These are phyloP conservation scores for Acacia pycnantha DNA, from an alignment of 331 rosid species.

Conservation along the genomic window DNA sequence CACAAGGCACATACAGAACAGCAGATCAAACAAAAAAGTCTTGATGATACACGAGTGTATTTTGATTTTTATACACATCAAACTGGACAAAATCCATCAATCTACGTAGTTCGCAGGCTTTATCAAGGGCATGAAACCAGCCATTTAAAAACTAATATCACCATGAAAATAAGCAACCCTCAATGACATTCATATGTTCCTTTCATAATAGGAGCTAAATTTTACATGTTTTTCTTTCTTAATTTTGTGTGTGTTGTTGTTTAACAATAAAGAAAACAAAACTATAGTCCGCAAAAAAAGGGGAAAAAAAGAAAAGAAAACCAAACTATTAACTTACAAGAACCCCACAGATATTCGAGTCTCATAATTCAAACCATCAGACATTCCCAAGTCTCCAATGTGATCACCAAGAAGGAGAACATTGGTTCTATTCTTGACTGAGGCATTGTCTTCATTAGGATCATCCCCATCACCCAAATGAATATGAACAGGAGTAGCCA, in stretches of 20 bases:
- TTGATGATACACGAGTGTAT: background rate
- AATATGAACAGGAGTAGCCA: conserved; percentile 86
- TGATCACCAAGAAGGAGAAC: conserved; percentile 95
- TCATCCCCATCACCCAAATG: conserved; percentile 61
- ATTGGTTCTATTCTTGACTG: conserved; percentile 71
- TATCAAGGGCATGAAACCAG: background rate
- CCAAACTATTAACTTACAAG: conserved; percentile 57
- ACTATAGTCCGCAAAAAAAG: background rate
- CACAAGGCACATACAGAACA: background rate
- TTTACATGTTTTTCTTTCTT: background rate
- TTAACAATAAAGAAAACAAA: conserved; percentile 1
- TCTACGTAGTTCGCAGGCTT: background rate
- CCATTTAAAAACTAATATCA: background rate
- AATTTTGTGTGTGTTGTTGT: background rate
- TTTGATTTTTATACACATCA: background rate
- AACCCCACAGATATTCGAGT: conserved; percentile 84
- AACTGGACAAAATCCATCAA: conserved; percentile 12
- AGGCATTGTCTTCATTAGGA: conserved; percentile 52
- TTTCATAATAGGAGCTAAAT: conserved; percentile 3
- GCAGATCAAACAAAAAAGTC: background rate
- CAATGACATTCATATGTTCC: background rate
- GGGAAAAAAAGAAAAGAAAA: background rate
- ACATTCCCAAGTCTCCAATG: conserved; percentile 90
- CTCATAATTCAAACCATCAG: conserved; percentile 83
- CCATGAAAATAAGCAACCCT: background rate